Percentiles rank a stretch among this genome's conserved stretches.
Conservation (phyloP, 208 protist species). For the Trypanosoma congolense region DNA sequence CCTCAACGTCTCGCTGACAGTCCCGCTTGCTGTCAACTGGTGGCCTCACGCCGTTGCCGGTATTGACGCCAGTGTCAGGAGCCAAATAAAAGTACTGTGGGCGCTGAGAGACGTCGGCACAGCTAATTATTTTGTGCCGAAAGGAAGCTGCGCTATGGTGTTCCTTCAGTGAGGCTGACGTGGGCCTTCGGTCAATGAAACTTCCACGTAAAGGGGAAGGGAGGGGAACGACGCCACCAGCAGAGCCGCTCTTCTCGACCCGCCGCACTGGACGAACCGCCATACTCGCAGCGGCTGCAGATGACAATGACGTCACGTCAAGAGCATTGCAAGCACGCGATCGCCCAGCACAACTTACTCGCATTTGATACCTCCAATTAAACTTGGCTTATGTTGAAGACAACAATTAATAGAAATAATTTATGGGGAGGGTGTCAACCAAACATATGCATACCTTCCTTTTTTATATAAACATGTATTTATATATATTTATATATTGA, state of each 20-base stretch:
- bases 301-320: too few relatives aligned
- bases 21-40: neutral
- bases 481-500: too few relatives aligned
- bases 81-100: constrained; percentile 34
- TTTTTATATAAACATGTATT: too few relatives aligned
- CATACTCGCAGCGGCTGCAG: too few relatives aligned
- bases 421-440: too few relatives aligned
- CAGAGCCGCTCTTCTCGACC: neutral
- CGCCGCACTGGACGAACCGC: too few relatives aligned
- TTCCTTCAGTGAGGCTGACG: constrained; percentile 38
- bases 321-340: neutral
- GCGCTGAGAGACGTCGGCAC: constrained; percentile 70
- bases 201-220: constrained; percentile 37
- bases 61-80: neutral
- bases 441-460: too few relatives aligned
- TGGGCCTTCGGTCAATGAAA: constrained; percentile 63
- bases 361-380: neutral
- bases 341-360: neutral
- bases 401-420: too few relatives aligned
- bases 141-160: constrained; percentile 56
- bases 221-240: constrained; percentile 6
- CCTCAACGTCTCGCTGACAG: neutral
- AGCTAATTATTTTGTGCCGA: constrained; percentile 43
- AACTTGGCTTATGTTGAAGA: too few relatives aligned
- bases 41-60: neutral